Evolutionary conservation across 2,329 filamentous ascomycete species (phyloP), one percentile per base, ranked within the genome.

Genomic region (Apiospora marii): DNA sequence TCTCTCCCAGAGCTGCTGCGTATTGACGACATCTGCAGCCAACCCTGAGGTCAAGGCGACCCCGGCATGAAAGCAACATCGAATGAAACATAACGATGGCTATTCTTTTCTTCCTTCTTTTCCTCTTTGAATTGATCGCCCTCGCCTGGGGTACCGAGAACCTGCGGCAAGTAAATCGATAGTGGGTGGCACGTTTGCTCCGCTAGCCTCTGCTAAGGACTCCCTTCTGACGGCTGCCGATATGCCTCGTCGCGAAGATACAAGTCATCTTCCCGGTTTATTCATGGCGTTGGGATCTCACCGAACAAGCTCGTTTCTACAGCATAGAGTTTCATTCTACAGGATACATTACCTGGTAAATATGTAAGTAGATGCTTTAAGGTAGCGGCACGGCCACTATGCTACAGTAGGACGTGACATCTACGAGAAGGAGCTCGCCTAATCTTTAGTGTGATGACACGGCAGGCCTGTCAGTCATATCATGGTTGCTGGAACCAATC

Each of bases 401-500:
- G 58, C 34, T 10, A n/a, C n/a, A n/a, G n/a, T n/a, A 61, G 22
- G 53, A 49, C 22, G 22, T 49, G n/a, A 49, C 46, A 41, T 22
- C 34, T 34, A 34, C 51, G 22, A 34, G 34, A n/a, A 64, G 58
- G 30, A 64, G 34, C 12, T 64, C 58, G 58, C 58, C 58, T 64
- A 64, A 64, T 64, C 30, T n/a, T n/a, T 64, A 41, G 58, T 64
- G 34, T 37, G 58, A 34, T 64, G 34, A 64, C 58, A 64, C 58
- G 30, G 30, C 58, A 64, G 58, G 58, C 34, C 58, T 64, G 58
- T 64, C 34, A 64, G 58, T 64, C 58, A 64, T 61, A 61, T 61
- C 53, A 61, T 61, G 58, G 34, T 10, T 64, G 3, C n/a, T 64
- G 19, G 30, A n/a, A 22, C 58, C 34, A 64, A 64, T 64, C 58